Percentiles rank a stretch among this genome's conserved stretches.
phyloP scores from a whole-genome alignment of 2,329 filamentous ascomycete genomes.

The Juglanconis oblonga region DNA sequence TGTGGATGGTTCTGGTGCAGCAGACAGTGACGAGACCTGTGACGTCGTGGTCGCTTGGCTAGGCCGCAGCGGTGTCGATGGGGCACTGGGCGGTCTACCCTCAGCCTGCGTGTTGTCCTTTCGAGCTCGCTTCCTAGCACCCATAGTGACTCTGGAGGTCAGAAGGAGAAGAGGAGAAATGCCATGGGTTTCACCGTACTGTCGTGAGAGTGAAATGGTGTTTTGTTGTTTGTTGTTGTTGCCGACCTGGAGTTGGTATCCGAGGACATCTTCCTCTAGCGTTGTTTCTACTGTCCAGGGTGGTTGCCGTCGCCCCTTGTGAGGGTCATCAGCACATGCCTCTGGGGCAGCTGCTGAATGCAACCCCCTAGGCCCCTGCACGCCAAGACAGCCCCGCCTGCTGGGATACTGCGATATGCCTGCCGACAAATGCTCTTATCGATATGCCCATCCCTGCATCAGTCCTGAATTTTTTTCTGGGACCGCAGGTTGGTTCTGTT shows the following conservation, averaged over 20 bases:
- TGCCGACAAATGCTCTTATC: constrained; percentile 21
- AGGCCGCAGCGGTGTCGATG: constrained; percentile 22
- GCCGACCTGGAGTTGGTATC: background rate
- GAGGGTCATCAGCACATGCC: background rate
- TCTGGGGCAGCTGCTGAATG: background rate
- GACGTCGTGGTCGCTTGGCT: constrained; percentile 17
- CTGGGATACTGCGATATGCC: background rate
- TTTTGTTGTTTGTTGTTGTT: background rate
- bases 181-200: background rate
- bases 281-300: no score
- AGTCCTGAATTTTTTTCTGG: constrained; percentile 8
- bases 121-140: constrained; percentile 39
- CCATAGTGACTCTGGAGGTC: constrained; percentile 30
- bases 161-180: background rate
- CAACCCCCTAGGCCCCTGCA: background rate
- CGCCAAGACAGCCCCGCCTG: background rate
- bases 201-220: background rate
- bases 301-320: no score
- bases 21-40: constrained; percentile 14
- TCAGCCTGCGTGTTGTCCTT: constrained; percentile 28
- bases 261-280: no score
- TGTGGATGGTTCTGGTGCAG: constrained; percentile 10
- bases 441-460: constrained; percentile 8
- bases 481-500: background rate
- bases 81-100: constrained; percentile 16